A percentile compares a stretch with the other conserved stretches of the same genome.
phyloP scores from a whole-genome alignment of 495 filamentous ascomycete genomes.

The Neurospora intermedia region DNA sequence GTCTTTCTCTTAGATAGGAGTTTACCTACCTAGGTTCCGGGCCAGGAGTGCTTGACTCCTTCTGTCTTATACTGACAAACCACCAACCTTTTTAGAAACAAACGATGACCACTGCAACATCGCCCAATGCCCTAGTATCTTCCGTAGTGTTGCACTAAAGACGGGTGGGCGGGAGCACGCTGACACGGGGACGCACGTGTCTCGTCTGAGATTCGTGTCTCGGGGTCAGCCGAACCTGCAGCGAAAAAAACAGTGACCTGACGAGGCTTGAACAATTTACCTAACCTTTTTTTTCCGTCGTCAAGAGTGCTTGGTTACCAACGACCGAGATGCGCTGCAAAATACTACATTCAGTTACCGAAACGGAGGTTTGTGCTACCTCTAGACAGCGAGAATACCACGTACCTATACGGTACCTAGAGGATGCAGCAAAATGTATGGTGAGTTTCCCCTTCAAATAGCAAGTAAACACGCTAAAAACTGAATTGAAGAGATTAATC shows the following conservation, averaged over 20 bases:
- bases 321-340: not conserved
- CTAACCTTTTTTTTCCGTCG: not conserved
- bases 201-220: too few relatives aligned
- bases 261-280: too few relatives aligned
- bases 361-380: not conserved
- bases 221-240: too few relatives aligned
- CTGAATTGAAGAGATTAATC: not conserved
- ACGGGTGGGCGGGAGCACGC: too few relatives aligned
- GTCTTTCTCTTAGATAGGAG: not conserved
- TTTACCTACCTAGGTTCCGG: not conserved
- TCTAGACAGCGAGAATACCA: not conserved
- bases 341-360: not conserved
- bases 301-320: not conserved
- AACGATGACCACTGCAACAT: too few relatives aligned
- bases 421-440: not conserved
- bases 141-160: too few relatives aligned
- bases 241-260: too few relatives aligned
- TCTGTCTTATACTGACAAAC: too few relatives aligned
- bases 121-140: too few relatives aligned
- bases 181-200: too few relatives aligned
- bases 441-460: not conserved
- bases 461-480: not conserved
- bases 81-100: too few relatives aligned
- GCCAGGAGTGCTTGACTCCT: not conserved
- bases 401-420: not conserved